Evolutionary conservation across 176 grass and related monocot species (phyloP).

Genomic region (Saccharum officinarum): DNA sequence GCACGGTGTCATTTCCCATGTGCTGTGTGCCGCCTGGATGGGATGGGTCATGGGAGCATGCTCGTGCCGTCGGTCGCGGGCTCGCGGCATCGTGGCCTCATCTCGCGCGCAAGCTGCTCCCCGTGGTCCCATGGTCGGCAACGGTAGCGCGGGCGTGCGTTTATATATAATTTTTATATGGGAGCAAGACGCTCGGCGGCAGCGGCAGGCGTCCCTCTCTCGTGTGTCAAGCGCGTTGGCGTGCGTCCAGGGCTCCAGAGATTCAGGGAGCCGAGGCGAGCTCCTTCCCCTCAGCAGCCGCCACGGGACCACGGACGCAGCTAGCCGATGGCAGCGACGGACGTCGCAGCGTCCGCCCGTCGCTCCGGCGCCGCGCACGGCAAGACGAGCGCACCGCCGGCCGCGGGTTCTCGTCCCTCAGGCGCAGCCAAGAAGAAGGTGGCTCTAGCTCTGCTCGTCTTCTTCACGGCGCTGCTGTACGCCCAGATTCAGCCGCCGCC

Average conservation of each 20-base stretch:
- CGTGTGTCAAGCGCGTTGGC: background rate
- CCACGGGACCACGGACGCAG: background rate
- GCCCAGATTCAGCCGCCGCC: slow-evolving; percentile 25
- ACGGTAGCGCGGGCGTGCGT: background rate
- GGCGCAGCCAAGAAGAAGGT: background rate
- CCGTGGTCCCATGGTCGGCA: no score
- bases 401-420: background rate
- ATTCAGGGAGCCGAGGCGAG: background rate
- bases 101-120: background rate
- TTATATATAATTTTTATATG: background rate
- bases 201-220: background rate
- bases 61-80: background rate
- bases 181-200: background rate
- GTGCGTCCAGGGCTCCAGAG: background rate
- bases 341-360: background rate
- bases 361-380: no score
- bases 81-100: background rate
- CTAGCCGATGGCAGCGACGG: background rate
- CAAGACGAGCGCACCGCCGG: background rate
- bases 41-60: background rate
- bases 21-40: no score
- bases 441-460: background rate
- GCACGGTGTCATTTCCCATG: no score
- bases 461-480: slow-evolving; percentile 12
- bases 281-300: background rate